Base-by-base conservation (phyloP, 148 eudicot species). In the Vaccinium myrtillus region DNA sequence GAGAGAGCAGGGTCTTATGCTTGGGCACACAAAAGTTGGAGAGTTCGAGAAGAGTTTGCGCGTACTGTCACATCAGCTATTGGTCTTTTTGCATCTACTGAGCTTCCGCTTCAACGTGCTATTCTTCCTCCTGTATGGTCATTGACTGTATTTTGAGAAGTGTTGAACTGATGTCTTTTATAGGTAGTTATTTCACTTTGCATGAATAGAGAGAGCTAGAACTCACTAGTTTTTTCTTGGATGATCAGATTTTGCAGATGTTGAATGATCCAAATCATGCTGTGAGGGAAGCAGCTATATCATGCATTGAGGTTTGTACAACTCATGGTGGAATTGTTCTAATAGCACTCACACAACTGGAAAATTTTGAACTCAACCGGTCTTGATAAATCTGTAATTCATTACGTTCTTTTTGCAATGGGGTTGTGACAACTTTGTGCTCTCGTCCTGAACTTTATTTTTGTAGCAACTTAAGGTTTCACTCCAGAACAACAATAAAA, bases 1-100 rank as follows among this genome's bases (percentile, higher is more conserved):
- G 99, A 97, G 88, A 92, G 99, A 88, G 98, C 98, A 30, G 99
- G 99, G 50, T 92, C 95, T 80, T 92, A 93, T 88, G 99, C 96
- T 16, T 97, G 99, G 99, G 90, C 88, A 79, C 99, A 97, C 88
- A 97, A 89, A 90, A 97, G 99, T 80, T 97, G 98, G 98, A 94
- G 98, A 89, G 94, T 97, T 27, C 88, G 99, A 54, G 98, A 97
- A 89, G 99, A 97, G 91, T 94, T 93, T 88, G 98, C 98, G 30
- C 96, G 95, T 32, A 97, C 99, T 43, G 99, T 97, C 39, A 94
- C 98, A 53, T 91, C 99, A 71, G 98, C 99, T 13, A 97, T 94
- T 65, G 86, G 91, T 86, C 91, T 97, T 61, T 97, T 97, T 93
- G 98, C 98, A 75, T 92, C 99, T 55, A 95, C 98, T 2, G 99